phyloP scores from a whole-genome alignment of 148 eudicot genomes.

The Fagopyrum homotropicum region DNA sequence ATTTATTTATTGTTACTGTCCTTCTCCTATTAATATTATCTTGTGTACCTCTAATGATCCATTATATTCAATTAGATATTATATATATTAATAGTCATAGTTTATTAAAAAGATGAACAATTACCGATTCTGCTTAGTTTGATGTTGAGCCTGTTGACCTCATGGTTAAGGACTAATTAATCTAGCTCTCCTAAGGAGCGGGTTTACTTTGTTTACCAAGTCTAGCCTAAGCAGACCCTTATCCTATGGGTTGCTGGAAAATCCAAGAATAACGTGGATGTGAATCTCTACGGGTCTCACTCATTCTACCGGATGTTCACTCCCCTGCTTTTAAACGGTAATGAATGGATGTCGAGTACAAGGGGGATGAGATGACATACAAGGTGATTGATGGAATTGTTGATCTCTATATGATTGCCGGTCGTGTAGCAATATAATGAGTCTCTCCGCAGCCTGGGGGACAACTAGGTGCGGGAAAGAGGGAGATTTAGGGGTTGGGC shows the following conservation, averaged over 20 bases:
- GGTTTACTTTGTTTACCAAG: constrained; percentile 38
- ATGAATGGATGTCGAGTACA: constrained; percentile 49
- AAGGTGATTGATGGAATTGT: constrained; percentile 44
- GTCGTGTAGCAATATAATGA: constrained; percentile 44
- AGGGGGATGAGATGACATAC: constrained; percentile 34
- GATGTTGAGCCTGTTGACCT: constrained; percentile 12
- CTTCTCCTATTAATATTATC: no score
- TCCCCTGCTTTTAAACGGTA: constrained; percentile 30
- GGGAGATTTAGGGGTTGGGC: constrained; percentile 17
- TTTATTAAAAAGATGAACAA: no score
- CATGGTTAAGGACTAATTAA: constrained; percentile 33
- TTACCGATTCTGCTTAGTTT: no score
- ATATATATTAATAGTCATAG: no score
- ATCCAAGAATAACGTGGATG: constrained; percentile 22
- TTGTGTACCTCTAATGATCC: no score
- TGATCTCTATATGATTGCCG: constrained; percentile 37
- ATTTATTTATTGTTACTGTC: no score
- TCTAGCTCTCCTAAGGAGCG: constrained; percentile 25
- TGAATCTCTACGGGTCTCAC: constrained; percentile 45
- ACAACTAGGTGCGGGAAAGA: no score
- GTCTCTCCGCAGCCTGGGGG: not conserved
- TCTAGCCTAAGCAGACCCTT: constrained; percentile 30
- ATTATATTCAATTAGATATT: no score
- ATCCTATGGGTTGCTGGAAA: constrained; percentile 45
- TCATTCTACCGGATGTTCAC: constrained; percentile 41